Conservation (phyloP, 2,329 filamentous ascomycete genomes). For the Hortaea werneckii region DNA sequence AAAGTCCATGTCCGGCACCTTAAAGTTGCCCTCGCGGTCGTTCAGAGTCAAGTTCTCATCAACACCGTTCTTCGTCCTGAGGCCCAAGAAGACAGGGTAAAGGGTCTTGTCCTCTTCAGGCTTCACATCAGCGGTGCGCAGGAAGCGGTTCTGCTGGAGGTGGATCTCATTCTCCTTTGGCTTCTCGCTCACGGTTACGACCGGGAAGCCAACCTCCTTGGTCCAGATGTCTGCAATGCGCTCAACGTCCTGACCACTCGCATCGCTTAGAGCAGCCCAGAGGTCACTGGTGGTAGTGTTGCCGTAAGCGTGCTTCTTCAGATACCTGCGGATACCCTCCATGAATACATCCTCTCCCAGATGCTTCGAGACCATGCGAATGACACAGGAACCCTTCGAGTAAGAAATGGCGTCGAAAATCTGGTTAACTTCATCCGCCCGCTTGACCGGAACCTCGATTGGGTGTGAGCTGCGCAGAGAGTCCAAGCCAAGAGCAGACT, state of each 20-base stretch:
- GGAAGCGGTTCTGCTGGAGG: slow-evolving; percentile 89
- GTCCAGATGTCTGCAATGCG: slow-evolving; percentile 95
- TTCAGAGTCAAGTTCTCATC: slow-evolving; percentile 64
- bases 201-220: slow-evolving; percentile 88
- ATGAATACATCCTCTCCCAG: slow-evolving; percentile 88
- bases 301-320: slow-evolving; percentile 93
- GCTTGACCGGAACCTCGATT: slow-evolving; percentile 92
- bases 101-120: slow-evolving; percentile 82
- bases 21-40: slow-evolving; percentile 65
- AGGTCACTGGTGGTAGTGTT: slow-evolving; percentile 88
- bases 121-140: slow-evolving; percentile 85
- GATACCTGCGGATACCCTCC: slow-evolving; percentile 79
- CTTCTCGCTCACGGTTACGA: slow-evolving; percentile 75
- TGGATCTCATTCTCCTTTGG: slow-evolving; percentile 61
- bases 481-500: slow-evolving; percentile 77
- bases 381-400: slow-evolving; percentile 88
- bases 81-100: slow-evolving; percentile 79
- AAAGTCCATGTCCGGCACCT: slow-evolving; percentile 71
- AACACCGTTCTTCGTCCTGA: slow-evolving; percentile 74
- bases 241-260: slow-evolving; percentile 82
- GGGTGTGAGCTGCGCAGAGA: slow-evolving; percentile 90
- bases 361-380: slow-evolving; percentile 95
- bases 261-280: slow-evolving; percentile 78
- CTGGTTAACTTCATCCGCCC: slow-evolving; percentile 91
- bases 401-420: slow-evolving; percentile 98